Evolutionary conservation across 495 filamentous ascomycete genomes (phyloP), one percentile per base, ranked within the genome.

Genomic region (Podospora fimiseda): DNA sequence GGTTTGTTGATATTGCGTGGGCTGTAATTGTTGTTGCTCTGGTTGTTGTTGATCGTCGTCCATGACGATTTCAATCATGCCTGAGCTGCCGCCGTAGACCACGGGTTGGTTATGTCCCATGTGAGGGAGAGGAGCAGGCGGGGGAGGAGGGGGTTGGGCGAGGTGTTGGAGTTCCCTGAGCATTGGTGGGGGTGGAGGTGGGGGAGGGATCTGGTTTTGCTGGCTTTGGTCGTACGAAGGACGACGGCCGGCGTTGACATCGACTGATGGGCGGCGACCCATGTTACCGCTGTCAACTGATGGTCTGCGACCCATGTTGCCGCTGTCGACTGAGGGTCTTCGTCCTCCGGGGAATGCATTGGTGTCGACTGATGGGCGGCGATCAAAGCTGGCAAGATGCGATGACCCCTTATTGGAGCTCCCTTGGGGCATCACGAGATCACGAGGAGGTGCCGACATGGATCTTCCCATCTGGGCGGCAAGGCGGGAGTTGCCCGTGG

Each of bases 101-200:
- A 63, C 52, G 9, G 61, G 64, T 13, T 70, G 61, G 15, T 38
- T 20, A 1, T 61, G 64, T 20, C 21, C 54, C 8, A 52, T 18
- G n/a, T 64, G 59, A 1, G 73, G 70, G 4, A 76, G 51, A 1
- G 78, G 86, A 1, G 84, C 84, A 2, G 86, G 84, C 9, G 84
- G 84, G 0, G 83, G 84, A 3, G 83, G 84, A 2, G 84, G 81
- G 3, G 81, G 81, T 14, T 61, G 73, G 22, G 83, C 82, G 8
- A 96, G 78, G 68, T 96, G 90, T 62, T 90, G 86, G n/a, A 95
- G 80, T 57, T 95, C 87, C 46, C 84, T 83, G 37, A 95, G 74
- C 24, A 95, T 78, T 9, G 86, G 83, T 27, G 69, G 69, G 1
- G 74, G 75, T 0, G 74, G 75, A 1, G 77, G 75, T 4, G 76